Percentiles rank a stretch among this genome's conserved stretches.
These are phyloP conservation scores for Ceratobasidium sp. DNA, from an alignment of 1,284 basidiomycete species.

Conservation along the genomic window DNA sequence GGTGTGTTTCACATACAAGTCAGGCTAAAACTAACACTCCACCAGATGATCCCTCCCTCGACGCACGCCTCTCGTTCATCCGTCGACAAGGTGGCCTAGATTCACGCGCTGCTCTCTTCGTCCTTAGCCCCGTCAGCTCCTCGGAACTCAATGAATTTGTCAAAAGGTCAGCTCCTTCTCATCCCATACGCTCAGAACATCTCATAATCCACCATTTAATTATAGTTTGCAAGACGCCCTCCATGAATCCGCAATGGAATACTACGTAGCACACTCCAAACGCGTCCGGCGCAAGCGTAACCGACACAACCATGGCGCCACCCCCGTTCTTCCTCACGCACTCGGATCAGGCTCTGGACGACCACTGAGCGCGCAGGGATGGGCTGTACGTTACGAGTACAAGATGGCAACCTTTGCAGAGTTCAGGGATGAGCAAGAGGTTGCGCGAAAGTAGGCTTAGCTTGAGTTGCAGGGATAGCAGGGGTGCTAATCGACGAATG, in stretches of 20 bases:
- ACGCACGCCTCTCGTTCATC: conserved; percentile 84
- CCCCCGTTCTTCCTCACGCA: conserved; percentile 56
- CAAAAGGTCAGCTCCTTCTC: conserved; percentile 62
- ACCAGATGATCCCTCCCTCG: conserved; percentile 83
- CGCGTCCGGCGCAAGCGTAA: conserved; percentile 90
- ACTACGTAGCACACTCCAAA: conserved; percentile 92
- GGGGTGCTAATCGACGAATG: neutral
- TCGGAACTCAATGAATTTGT: conserved; percentile 88
- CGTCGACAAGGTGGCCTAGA: conserved; percentile 89
- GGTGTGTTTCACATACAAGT: conserved; percentile 60
- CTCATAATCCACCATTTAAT: neutral
- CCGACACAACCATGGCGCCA: conserved; percentile 62
- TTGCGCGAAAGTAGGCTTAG: conserved; percentile 76
- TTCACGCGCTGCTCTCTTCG: conserved; percentile 91
- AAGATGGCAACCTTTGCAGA: conserved; percentile 98
- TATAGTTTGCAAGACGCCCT: conserved; percentile 85
- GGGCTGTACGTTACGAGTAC: conserved; percentile 96
- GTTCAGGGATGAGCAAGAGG: conserved; percentile 88
- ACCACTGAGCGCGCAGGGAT: conserved; percentile 84
- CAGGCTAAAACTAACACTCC: neutral
- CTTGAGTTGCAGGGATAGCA: neutral
- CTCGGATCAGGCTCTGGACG: conserved; percentile 57
- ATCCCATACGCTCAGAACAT: neutral
- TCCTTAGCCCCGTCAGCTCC: conserved; percentile 88
- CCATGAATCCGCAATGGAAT: conserved; percentile 88